Conservation (phyloP, 2,329 filamentous ascomycete genomes). For the Tolypocladium paradoxum region DNA sequence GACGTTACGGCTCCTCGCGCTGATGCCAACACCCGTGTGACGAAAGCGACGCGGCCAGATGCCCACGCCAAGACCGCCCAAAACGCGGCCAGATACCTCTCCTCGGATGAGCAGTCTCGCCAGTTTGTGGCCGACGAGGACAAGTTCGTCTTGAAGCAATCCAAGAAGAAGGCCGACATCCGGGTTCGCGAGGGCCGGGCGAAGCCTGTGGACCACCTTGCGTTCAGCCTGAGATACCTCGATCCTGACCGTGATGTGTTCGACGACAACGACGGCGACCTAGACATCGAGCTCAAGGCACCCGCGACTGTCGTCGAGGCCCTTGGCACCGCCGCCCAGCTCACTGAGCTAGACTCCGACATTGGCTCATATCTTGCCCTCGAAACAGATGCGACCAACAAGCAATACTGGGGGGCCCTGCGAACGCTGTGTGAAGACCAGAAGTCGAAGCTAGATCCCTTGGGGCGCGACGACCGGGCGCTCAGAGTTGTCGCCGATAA, state of each 20-base stretch:
- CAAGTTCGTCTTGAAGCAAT: constrained; percentile 88
- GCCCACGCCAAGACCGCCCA: constrained; percentile 14
- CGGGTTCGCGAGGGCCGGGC: constrained; percentile 84
- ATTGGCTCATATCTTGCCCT: constrained; percentile 71
- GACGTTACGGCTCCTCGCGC: constrained; percentile 45
- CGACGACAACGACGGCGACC: constrained; percentile 70
- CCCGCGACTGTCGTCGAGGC: constrained; percentile 73
- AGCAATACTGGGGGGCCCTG: constrained; percentile 89
- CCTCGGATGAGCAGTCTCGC: constrained; percentile 66
- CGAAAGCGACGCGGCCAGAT: constrained; percentile 33
- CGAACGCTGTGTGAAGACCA: constrained; percentile 73
- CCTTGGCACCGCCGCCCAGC: constrained; percentile 48
- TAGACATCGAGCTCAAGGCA: constrained; percentile 63
- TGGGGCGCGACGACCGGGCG: constrained; percentile 56
- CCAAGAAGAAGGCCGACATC: constrained; percentile 96
- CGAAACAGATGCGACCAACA: constrained; percentile 67
- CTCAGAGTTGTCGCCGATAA: constrained; percentile 76
- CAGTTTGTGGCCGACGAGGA: constrained; percentile 92
- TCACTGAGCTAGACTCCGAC: constrained; percentile 70
- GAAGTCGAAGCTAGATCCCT: constrained; percentile 52
- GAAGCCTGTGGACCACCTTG: constrained; percentile 86
- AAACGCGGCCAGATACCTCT: constrained; percentile 38
- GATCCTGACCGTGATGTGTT: constrained; percentile 77
- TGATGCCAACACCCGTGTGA: constrained; percentile 44
- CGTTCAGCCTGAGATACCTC: constrained; percentile 80